Percentiles rank a stretch among this genome's conserved stretches.
These are phyloP conservation scores for Acer campestre DNA, from an alignment of 345 rosid species.

Conservation along the genomic window DNA sequence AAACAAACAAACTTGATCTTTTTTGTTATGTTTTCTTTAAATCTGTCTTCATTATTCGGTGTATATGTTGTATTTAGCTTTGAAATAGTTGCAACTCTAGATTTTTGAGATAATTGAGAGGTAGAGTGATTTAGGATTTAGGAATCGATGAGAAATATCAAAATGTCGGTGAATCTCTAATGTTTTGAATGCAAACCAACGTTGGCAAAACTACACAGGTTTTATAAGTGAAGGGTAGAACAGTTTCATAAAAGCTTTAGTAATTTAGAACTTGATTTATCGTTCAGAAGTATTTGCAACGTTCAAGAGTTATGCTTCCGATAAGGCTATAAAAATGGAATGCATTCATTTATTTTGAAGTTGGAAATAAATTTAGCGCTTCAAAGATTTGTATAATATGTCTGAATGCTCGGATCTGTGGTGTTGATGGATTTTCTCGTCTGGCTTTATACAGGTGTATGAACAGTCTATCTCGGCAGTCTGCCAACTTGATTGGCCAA, in stretches of 20 bases:
- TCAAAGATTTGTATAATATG: neutral
- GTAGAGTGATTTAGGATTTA: neutral
- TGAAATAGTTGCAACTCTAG: neutral
- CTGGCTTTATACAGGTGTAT: slow-evolving; percentile 54
- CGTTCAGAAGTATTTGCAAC: neutral
- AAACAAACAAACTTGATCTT: neutral
- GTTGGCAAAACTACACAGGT: neutral
- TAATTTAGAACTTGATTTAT: neutral
- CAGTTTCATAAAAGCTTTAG: neutral
- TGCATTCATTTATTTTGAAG: neutral
- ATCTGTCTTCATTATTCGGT: neutral
- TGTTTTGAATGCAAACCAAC: neutral
- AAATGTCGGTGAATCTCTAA: slow-evolving; percentile 1
- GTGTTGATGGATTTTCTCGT: slow-evolving; percentile 14
- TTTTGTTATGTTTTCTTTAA: neutral
- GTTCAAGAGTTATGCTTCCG: neutral
- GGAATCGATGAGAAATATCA: neutral
- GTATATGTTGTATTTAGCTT: slow-evolving; percentile 6
- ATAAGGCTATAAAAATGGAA: neutral
- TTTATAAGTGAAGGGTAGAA: neutral
- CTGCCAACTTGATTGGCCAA: slow-evolving; percentile 89
- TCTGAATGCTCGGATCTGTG: slow-evolving; percentile 12
- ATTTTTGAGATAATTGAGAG: slow-evolving; percentile 7
- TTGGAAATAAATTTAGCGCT: neutral
- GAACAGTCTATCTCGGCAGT: slow-evolving; percentile 84